Evolutionary conservation across 305 asterid species (phyloP).

Genomic region (Plantago lanceolata): DNA sequence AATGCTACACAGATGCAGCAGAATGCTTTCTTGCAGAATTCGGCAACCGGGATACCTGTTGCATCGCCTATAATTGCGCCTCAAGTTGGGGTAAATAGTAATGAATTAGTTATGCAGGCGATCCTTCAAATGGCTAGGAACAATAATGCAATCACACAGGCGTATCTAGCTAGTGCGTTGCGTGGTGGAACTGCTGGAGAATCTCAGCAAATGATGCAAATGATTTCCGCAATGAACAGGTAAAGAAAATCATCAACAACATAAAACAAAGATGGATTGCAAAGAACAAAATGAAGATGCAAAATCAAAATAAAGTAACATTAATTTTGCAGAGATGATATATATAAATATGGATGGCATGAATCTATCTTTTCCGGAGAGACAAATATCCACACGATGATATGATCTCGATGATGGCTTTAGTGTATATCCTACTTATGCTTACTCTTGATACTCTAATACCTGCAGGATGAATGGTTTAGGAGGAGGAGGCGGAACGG

Average conservation of each 20-base stretch:
- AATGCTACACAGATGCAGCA: not conserved
- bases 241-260: too few relatives aligned
- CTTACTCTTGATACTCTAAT: too few relatives aligned
- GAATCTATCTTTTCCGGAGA: too few relatives aligned
- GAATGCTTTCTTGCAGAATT: not conserved
- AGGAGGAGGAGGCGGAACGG: constrained; percentile 33
- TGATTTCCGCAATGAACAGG: constrained; percentile 21
- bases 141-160: constrained; percentile 28
- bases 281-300: too few relatives aligned
- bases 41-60: not conserved
- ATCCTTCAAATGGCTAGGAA: constrained; percentile 20
- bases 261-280: too few relatives aligned
- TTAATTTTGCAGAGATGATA: too few relatives aligned
- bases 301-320: too few relatives aligned
- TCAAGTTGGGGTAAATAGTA: not conserved
- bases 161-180: not conserved
- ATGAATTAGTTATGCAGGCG: not conserved
- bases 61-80: not conserved
- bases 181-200: constrained; percentile 12
- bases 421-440: not conserved
- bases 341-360: too few relatives aligned
- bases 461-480: not conserved
- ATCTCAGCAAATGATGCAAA: constrained; percentile 27
- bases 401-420: too few relatives aligned
- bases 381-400: too few relatives aligned